Percentiles rank a stretch among this genome's conserved stretches.
These are phyloP conservation scores for Yamadazyma sp. DNA, from an alignment of 805 yeast genomes.

Conservation along the genomic window DNA sequence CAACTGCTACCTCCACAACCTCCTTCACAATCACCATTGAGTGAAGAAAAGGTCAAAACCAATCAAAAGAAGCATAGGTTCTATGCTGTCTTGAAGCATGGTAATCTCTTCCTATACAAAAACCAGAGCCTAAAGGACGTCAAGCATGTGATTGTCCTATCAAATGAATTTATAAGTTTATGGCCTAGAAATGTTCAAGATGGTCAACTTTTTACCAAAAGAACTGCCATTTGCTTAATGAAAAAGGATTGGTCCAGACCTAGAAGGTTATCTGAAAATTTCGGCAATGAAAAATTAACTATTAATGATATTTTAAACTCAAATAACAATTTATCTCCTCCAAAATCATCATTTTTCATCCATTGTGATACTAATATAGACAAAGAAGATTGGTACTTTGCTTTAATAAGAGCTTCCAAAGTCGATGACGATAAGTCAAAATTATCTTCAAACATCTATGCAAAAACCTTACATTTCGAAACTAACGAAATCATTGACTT, in stretches of 20 bases:
- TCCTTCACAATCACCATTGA: slow-evolving; percentile 5
- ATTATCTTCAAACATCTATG: slow-evolving; percentile 54
- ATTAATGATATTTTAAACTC: slow-evolving; percentile 23
- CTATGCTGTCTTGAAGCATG: slow-evolving; percentile 76
- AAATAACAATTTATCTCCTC: slow-evolving; percentile 22
- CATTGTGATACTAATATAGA: slow-evolving; percentile 76
- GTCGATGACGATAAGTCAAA: slow-evolving; percentile 20
- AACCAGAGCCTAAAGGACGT: slow-evolving; percentile 65
- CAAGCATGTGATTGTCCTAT: slow-evolving; percentile 74
- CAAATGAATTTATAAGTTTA: slow-evolving; percentile 64
- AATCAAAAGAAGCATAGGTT: slow-evolving; percentile 53
- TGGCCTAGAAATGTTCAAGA: slow-evolving; percentile 84
- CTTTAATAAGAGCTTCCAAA: slow-evolving; percentile 74
- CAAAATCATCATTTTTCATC: slow-evolving; percentile 50
- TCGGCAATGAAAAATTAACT: slow-evolving; percentile 18
- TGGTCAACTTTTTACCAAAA: slow-evolving; percentile 75
- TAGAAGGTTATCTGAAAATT: slow-evolving; percentile 18
- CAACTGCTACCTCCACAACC: slow-evolving; percentile 1
- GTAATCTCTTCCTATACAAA: slow-evolving; percentile 80
- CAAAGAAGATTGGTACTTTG: slow-evolving; percentile 93
- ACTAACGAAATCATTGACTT: slow-evolving; percentile 71
- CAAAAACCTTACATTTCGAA: slow-evolving; percentile 68
- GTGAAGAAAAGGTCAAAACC: slow-evolving; percentile 14
- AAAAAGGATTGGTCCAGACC: slow-evolving; percentile 32
- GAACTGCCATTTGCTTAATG: slow-evolving; percentile 73